Evolutionary conservation across 345 rosid genomes (phyloP).

Genomic region (Eucalyptus urophylla): DNA sequence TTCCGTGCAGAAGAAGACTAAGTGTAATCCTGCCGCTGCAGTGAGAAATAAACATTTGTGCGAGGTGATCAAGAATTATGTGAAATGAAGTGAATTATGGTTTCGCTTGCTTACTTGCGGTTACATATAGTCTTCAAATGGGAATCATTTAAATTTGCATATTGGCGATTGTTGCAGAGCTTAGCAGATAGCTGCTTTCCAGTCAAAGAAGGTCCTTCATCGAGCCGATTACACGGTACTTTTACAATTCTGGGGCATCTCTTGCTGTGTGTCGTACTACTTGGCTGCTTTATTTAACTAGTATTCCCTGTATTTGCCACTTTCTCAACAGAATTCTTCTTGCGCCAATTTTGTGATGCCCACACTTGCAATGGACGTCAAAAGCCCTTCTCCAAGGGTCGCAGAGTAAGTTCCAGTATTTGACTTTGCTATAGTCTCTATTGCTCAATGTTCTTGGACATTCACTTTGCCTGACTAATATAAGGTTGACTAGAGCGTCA

Average conservation of each 20-base stretch:
- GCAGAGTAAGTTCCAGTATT: constrained; percentile 21
- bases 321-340: constrained; percentile 39
- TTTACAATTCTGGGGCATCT: neutral
- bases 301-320: neutral
- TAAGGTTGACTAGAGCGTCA: neutral
- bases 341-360: constrained; percentile 77
- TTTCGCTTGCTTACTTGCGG: neutral
- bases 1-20: constrained; percentile 22
- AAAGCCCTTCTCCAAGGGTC: constrained; percentile 44
- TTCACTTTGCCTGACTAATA: neutral
- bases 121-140: neutral
- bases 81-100: neutral
- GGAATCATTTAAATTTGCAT: neutral
- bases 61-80: constrained; percentile 30
- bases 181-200: constrained; percentile 38
- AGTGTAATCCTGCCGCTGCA: constrained; percentile 74
- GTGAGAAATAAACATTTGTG: constrained; percentile 60
- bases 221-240: constrained; percentile 70
- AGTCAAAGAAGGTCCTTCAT: constrained; percentile 46
- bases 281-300: neutral
- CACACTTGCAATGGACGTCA: constrained; percentile 43
- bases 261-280: neutral
- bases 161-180: constrained; percentile 11
- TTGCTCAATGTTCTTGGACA: neutral
- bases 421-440: neutral